Evolutionary conservation across 768 basidiomycete species (phyloP), one percentile per base, ranked within the genome.

Genomic region (Phylloporus sp.): DNA sequence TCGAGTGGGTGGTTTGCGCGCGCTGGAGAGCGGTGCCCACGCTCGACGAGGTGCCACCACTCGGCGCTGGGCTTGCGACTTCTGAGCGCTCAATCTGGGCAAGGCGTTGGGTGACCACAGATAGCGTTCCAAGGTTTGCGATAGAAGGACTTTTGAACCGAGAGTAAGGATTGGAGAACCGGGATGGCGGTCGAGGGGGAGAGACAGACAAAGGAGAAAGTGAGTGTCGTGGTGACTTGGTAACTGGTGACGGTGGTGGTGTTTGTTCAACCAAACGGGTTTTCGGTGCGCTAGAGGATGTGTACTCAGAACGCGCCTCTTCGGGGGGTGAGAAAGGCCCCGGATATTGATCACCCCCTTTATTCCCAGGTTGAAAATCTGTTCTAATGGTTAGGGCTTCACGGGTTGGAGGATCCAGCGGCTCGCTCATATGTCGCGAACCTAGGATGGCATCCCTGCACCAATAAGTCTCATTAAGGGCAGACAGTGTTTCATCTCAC

Each of bases 71-170:
- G 47, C 63, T 54, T 26, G 45, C 27, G 11, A 60, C 53, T 36
- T 57, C 59, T 0, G 57, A 62, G 24, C 63, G 56, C 59, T 84
- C 76, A 11, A 87, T 78, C 58, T 86, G 77, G 10, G 81, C 80
- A 13, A 86, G 74, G 31, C 86, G 81, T 55, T 83, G 79, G 53
- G 78, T 80, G 41, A 88, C 86, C 22, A 87, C 77, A 7, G 84
- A 86, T 34, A 80, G 66, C 49, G 76, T 75, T 52, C 75, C 78
- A 15, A 88, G 73, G 51, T 85, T 81, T 24, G 76, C 69, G 39
- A 88, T 79, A 8, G 85, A 87, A 5, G 84, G 81, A 51, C 81
- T 85, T 48, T 63, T 70, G 18, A 64, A 61, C 47, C 63, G 72
- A 52, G 60, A 64, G 20, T 50, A 47, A 40, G 66, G 66, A 41